Percentiles rank a stretch among this genome's conserved stretches.
Evolutionary conservation across 371 early-diverging fungal genomes (phyloP).

Genomic region (Rhizopus delemar): DNA sequence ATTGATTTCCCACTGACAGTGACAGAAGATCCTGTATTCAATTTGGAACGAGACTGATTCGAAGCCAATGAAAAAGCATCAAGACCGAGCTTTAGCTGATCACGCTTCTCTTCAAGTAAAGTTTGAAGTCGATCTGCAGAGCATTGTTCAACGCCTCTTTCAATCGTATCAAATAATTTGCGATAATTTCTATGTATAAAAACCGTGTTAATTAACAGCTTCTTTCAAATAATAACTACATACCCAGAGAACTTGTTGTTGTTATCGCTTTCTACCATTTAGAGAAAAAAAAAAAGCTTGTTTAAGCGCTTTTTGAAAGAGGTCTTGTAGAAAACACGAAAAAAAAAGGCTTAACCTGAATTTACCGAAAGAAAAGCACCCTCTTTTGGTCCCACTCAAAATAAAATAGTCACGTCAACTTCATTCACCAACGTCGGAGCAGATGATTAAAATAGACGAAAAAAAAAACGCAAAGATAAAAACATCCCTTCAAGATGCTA

Average conservation of each 20-base stretch:
- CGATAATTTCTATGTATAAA: conserved; percentile 40
- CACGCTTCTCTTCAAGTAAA: conserved; percentile 39
- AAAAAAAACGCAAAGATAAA: no score
- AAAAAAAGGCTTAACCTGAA: neutral
- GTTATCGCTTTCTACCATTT: conserved; percentile 14
- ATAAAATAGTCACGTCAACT: no score
- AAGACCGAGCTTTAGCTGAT: conserved; percentile 34
- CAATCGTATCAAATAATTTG: conserved; percentile 46
- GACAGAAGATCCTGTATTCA: conserved; percentile 29
- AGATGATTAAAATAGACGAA: no score
- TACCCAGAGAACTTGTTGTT: conserved; percentile 39
- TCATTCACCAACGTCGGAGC: no score
- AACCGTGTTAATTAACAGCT: neutral
- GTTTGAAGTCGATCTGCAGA: conserved; percentile 50
- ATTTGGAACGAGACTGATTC: conserved; percentile 37
- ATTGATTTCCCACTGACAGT: conserved; percentile 40
- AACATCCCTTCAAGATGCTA: no score
- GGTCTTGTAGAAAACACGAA: neutral
- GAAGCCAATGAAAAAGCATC: conserved; percentile 39
- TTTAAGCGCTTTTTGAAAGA: neutral
- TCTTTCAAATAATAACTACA: neutral
- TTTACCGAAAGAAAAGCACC: neutral
- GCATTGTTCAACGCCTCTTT: conserved; percentile 47
- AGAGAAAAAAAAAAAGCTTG: conserved; percentile 4
- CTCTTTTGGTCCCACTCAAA: neutral